Conservation (phyloP, 2,329 filamentous ascomycete species). For the Magnaporthiopsis incrustans region DNA sequence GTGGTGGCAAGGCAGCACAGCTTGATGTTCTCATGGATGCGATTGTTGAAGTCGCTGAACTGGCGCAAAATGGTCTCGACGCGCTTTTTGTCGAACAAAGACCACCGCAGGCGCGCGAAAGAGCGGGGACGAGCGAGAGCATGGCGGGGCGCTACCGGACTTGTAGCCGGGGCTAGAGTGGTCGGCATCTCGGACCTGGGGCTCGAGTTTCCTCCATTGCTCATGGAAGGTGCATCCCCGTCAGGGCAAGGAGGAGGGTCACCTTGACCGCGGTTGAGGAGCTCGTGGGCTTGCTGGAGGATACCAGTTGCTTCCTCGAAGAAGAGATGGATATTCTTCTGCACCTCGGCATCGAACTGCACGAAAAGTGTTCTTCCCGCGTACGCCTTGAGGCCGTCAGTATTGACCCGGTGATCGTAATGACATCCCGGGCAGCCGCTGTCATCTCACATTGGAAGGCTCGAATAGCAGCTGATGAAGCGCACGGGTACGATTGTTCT, state of each 20-base stretch:
- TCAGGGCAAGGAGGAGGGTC: neutral
- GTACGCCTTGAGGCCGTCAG: neutral
- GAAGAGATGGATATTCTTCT: neutral
- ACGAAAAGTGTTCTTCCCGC: neutral
- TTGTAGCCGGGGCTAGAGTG: too few relatives aligned
- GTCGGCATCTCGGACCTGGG: too few relatives aligned
- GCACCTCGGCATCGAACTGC: neutral
- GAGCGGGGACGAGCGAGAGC: neutral
- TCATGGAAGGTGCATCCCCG: too few relatives aligned
- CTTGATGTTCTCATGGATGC: neutral
- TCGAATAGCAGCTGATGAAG: neutral
- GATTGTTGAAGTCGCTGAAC: neutral
- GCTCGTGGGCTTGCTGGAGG: neutral
- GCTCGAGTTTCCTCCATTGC: too few relatives aligned
- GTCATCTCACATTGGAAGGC: neutral
- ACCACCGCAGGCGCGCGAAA: neutral
- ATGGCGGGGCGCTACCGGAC: too few relatives aligned
- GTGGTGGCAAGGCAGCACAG: neutral
- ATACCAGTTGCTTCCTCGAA: neutral
- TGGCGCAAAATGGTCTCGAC: slow-evolving; percentile 21
- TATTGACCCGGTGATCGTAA: too few relatives aligned
- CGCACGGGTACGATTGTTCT: neutral
- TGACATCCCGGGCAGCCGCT: too few relatives aligned
- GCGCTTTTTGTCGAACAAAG: neutral
- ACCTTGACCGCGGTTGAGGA: neutral